Percentiles rank a stretch among this genome's conserved stretches.
Conservation (phyloP, 1,139 yeast species). For the Pichia sorboxylosa region DNA sequence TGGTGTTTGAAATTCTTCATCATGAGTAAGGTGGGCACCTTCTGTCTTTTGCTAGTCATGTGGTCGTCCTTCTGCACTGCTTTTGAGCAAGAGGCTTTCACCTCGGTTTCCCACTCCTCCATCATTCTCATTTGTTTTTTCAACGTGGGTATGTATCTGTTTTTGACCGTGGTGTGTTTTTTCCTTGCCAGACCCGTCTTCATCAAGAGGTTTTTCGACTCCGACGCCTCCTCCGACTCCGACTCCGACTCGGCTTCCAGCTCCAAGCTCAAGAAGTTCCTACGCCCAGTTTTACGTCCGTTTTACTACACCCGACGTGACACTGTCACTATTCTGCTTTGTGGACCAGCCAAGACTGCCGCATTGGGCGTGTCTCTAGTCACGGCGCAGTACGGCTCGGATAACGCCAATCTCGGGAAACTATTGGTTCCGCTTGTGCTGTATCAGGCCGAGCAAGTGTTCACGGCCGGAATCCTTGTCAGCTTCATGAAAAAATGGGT, state of each 20-base stretch:
- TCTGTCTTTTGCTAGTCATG: slow-evolving; percentile 70
- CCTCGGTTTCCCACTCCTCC: slow-evolving; percentile 44
- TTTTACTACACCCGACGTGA: slow-evolving; percentile 62
- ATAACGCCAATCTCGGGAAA: slow-evolving; percentile 52
- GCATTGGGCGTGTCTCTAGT: slow-evolving; percentile 79
- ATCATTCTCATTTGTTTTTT: slow-evolving; percentile 69
- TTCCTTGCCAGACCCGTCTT: no score
- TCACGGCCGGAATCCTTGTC: slow-evolving; percentile 13
- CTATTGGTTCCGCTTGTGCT: slow-evolving; percentile 70
- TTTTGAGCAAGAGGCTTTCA: slow-evolving; percentile 69
- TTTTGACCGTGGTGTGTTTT: slow-evolving; percentile 57
- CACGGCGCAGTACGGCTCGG: slow-evolving; percentile 66
- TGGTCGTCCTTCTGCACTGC: slow-evolving; percentile 84
- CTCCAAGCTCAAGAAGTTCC: slow-evolving; percentile 29
- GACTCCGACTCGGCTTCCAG: no score
- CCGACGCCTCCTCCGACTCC: no score
- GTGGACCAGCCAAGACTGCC: slow-evolving; percentile 91
- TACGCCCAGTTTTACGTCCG: slow-evolving; percentile 40
- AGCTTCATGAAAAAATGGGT: slow-evolving; percentile 13
- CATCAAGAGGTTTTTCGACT: no score
- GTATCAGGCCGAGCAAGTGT: slow-evolving; percentile 77
- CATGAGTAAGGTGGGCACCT: slow-evolving; percentile 61
- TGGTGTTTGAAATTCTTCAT: slow-evolving; percentile 49
- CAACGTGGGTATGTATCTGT: slow-evolving; percentile 64
- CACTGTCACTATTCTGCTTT: slow-evolving; percentile 68